These are phyloP conservation scores for Exophiala alcalophila DNA, from an alignment of 2,329 filamentous ascomycete species.

Conservation along the genomic window DNA sequence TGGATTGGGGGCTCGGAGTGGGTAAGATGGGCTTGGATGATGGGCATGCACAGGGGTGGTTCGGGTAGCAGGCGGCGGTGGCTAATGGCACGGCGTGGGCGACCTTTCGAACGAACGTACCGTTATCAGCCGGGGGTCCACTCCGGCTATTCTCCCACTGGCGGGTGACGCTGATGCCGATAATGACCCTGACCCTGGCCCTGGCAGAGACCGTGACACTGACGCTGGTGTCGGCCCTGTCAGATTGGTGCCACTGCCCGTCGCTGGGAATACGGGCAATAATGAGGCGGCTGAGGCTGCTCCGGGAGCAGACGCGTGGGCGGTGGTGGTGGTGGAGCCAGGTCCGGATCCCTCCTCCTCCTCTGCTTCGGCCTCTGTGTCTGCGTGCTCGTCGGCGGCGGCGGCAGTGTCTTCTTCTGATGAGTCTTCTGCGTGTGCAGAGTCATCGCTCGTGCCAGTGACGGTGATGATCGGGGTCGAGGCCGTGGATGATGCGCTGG, in stretches of 20 bases:
- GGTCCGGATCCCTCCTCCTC: background rate
- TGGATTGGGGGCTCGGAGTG: background rate
- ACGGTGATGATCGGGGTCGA: constrained; percentile 8
- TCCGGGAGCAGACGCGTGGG: background rate
- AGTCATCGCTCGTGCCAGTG: background rate
- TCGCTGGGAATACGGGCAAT: no score
- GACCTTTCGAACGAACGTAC: constrained; percentile 10
- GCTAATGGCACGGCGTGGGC: background rate
- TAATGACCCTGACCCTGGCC: constrained; percentile 2
- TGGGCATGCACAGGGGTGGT: no score
- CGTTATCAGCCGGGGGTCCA: constrained; percentile 25
- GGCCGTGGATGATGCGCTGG: constrained; percentile 6
- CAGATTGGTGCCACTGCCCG: no score
- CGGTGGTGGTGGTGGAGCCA: background rate
- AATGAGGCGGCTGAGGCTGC: no score
- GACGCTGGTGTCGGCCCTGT: background rate
- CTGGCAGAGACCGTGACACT: no score
- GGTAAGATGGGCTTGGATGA: constrained; percentile 5
- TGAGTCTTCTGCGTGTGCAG: background rate
- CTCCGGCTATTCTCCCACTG: constrained; percentile 5
- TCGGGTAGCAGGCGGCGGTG: constrained; percentile 8
- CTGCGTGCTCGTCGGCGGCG: constrained; percentile 1
- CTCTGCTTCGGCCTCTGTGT: background rate
- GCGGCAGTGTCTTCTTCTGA: background rate
- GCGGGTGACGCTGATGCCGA: constrained; percentile 8